Conservation (phyloP, 345 rosid species). For the Sapria himalayana region DNA sequence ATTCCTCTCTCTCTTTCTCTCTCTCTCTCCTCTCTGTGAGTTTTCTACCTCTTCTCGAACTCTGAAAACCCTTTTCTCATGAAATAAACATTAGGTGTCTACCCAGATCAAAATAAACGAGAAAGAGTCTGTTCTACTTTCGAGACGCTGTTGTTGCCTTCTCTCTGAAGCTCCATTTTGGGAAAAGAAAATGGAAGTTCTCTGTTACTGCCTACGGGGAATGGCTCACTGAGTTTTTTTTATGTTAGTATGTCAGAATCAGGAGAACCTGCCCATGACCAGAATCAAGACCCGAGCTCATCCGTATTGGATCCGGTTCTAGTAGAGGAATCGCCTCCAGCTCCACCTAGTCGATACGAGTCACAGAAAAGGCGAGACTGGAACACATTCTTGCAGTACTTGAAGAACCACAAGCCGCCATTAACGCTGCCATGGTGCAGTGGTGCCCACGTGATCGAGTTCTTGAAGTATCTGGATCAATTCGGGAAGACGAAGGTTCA, state of each 20-base stretch:
- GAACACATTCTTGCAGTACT: constrained; percentile 55
- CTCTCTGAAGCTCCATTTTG: too few relatives aligned
- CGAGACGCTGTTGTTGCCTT: too few relatives aligned
- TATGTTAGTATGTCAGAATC: constrained; percentile 20
- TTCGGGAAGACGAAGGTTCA: constrained; percentile 64
- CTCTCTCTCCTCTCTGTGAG: not conserved
- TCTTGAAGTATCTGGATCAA: constrained; percentile 47
- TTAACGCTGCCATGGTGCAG: constrained; percentile 35
- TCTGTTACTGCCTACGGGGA: not conserved
- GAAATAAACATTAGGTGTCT: too few relatives aligned
- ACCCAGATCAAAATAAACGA: too few relatives aligned
- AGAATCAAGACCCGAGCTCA: constrained; percentile 9
- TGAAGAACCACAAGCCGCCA: constrained; percentile 49
- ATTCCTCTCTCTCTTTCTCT: constrained; percentile 4
- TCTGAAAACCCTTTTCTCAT: constrained; percentile 3
- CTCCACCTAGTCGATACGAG: constrained; percentile 42
- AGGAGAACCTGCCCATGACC: constrained; percentile 10
- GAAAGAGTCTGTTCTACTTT: too few relatives aligned
- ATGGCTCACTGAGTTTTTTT: not conserved
- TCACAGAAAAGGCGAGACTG: constrained; percentile 55
- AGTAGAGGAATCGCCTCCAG: constrained; percentile 3
- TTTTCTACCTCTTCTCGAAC: not conserved
- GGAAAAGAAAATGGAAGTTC: not conserved
- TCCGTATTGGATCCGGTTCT: constrained; percentile 1
- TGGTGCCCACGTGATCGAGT: constrained; percentile 57